A percentile compares a stretch with the other conserved stretches of the same genome.
Conservation (phyloP, 371 early-diverging fungal genomes). For the Lichtheimia corymbifera region DNA sequence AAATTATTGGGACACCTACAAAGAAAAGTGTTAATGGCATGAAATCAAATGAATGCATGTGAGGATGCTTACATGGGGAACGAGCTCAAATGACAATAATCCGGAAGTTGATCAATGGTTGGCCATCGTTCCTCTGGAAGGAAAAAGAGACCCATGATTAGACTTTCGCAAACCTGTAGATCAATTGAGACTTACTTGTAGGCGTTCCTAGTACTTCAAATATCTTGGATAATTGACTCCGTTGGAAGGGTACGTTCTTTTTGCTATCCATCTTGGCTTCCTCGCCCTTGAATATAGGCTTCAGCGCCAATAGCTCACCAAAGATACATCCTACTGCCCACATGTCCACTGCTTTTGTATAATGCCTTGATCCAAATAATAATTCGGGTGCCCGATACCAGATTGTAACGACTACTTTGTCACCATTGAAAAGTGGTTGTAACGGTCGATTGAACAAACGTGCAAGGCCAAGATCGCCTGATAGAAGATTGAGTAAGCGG, state of each 20-base stretch:
- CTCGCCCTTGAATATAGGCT: conserved; percentile 94
- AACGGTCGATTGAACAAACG: conserved; percentile 80
- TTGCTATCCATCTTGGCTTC: conserved; percentile 90
- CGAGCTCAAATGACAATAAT: conserved; percentile 57
- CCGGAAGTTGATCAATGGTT: conserved; percentile 72
- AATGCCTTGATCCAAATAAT: conserved; percentile 88
- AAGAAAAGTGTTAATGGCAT: conserved; percentile 9
- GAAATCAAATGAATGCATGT: neutral
- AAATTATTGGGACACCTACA: conserved; percentile 51
- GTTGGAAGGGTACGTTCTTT: conserved; percentile 89
- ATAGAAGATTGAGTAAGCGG: no score
- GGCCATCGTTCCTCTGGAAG: conserved; percentile 82
- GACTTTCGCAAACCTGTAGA: neutral
- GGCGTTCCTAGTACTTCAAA: conserved; percentile 90
- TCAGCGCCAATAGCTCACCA: conserved; percentile 86
- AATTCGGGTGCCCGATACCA: conserved; percentile 98
- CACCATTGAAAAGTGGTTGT: conserved; percentile 83
- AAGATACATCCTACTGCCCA: conserved; percentile 98
- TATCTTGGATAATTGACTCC: conserved; percentile 87
- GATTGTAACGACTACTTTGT: conserved; percentile 96
- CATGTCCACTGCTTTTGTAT: conserved; percentile 91
- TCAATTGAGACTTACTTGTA: conserved; percentile 58
- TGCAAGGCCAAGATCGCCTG: conserved; percentile 91
- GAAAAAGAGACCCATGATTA: neutral
- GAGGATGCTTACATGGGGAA: conserved; percentile 57